These are phyloP conservation scores for Podochytrium sp. DNA, from an alignment of 192 early-diverging fungal genomes.

Conservation along the genomic window DNA sequence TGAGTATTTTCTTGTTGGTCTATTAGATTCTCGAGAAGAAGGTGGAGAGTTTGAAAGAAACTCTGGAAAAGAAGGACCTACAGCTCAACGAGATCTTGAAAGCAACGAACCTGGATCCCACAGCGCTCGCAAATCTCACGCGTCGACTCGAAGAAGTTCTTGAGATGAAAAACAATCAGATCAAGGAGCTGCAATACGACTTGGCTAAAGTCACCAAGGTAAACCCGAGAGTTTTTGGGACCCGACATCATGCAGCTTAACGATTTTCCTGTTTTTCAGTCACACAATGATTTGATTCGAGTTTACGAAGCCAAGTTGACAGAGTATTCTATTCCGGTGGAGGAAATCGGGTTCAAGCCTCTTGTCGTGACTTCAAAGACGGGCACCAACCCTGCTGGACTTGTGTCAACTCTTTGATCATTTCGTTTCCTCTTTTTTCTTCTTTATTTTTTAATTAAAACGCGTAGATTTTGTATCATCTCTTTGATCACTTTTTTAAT, in stretches of 20 bases:
- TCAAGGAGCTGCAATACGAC: conserved; percentile 70
- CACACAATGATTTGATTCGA: conserved; percentile 68
- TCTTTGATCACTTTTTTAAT: too few relatives aligned
- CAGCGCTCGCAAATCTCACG: conserved; percentile 56
- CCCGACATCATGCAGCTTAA: too few relatives aligned
- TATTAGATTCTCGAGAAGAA: conserved; percentile 65
- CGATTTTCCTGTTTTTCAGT: conserved; percentile 42
- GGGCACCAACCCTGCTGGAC: conserved; percentile 48
- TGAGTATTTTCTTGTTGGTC: neutral
- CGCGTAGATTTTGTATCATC: too few relatives aligned
- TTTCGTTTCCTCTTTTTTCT: too few relatives aligned
- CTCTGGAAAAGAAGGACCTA: conserved; percentile 66
- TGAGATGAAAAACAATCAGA: conserved; percentile 60
- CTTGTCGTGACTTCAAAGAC: conserved; percentile 49
- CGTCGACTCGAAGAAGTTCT: conserved; percentile 61
- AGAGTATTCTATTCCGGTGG: conserved; percentile 61
- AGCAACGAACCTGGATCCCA: conserved; percentile 63
- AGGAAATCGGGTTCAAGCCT: conserved; percentile 67
- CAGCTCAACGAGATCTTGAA: conserved; percentile 68
- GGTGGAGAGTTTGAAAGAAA: conserved; percentile 55
- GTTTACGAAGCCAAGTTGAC: conserved; percentile 68
- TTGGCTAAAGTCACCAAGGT: conserved; percentile 68
- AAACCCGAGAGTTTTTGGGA: neutral
- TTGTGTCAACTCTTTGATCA: conserved; percentile 46
- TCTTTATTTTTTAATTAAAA: too few relatives aligned